Percentiles rank a stretch among this genome's conserved stretches.
These are phyloP conservation scores for Gautieria morchelliformis DNA, from an alignment of 768 basidiomycete genomes.

Conservation along the genomic window DNA sequence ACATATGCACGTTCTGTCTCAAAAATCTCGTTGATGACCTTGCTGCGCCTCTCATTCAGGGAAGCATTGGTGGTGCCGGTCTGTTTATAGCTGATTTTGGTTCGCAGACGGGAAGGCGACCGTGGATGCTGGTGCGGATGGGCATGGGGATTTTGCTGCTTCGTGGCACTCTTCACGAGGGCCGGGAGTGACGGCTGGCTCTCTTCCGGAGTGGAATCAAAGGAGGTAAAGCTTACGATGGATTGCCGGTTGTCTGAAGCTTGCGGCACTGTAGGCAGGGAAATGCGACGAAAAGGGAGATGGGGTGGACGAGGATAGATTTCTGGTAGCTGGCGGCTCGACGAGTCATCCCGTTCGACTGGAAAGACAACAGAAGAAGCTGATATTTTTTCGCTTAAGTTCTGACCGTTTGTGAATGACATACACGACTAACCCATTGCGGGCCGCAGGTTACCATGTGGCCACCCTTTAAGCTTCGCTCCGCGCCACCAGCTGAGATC, in stretches of 20 bases:
- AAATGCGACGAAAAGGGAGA: slow-evolving; percentile 36
- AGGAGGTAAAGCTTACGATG: slow-evolving; percentile 60
- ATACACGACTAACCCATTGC: background rate
- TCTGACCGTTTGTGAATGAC: too few relatives aligned
- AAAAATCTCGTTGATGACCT: slow-evolving; percentile 71
- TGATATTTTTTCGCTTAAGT: background rate
- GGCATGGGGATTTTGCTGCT: slow-evolving; percentile 14
- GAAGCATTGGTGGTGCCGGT: slow-evolving; percentile 38
- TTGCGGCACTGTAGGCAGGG: slow-evolving; percentile 26
- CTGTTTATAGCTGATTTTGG: slow-evolving; percentile 17
- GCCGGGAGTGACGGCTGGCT: slow-evolving; percentile 12
- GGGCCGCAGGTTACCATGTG: background rate
- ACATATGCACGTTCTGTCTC: slow-evolving; percentile 77
- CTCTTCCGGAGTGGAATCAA: slow-evolving; percentile 61
- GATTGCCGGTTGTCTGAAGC: slow-evolving; percentile 50
- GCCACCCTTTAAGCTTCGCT: background rate
- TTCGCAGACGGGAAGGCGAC: slow-evolving; percentile 26
- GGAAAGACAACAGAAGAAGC: slow-evolving; percentile 11
- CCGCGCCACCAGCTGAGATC: background rate
- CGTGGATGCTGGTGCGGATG: slow-evolving; percentile 14
- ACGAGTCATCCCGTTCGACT: background rate
- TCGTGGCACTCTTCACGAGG: slow-evolving; percentile 10
- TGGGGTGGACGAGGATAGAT: slow-evolving; percentile 8
- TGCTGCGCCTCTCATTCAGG: slow-evolving; percentile 46
- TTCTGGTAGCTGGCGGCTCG: background rate